A percentile compares a stretch with the other conserved stretches of the same genome.
Conservation (phyloP, 148 eudicot species). For the Camellia lanceoleosa region DNA sequence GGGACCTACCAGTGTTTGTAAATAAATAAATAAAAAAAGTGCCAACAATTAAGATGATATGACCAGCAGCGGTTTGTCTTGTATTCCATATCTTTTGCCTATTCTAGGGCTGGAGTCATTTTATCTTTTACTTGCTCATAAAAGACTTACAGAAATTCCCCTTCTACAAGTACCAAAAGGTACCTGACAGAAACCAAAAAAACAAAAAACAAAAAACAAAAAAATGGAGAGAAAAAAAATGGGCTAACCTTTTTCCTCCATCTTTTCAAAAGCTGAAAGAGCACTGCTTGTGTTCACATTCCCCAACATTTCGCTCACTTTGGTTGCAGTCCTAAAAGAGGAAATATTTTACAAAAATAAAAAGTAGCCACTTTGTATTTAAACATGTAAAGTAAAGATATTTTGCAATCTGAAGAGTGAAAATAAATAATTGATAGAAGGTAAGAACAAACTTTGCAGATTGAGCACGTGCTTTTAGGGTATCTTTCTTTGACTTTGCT, state of each 20-base stretch:
- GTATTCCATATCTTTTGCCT: background rate
- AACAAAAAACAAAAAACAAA: background rate
- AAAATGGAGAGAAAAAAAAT: constrained; percentile 5
- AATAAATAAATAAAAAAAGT: too few species aligned
- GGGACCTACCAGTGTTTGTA: too few species aligned
- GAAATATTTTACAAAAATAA: background rate
- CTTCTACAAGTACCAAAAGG: background rate
- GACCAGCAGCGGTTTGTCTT: too few species aligned
- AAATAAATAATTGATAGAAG: constrained; percentile 8
- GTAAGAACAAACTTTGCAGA: constrained; percentile 76
- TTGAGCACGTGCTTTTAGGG: constrained; percentile 96
- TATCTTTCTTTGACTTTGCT: constrained; percentile 92
- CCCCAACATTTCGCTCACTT: constrained; percentile 90
- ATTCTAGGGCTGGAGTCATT: background rate
- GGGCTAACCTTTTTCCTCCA: constrained; percentile 89
- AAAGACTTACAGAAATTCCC: background rate
- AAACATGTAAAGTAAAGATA: background rate
- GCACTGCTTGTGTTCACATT: constrained; percentile 96
- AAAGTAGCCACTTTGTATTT: background rate
- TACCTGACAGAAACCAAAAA: background rate
- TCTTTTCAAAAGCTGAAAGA: constrained; percentile 94
- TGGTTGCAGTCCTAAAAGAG: constrained; percentile 74
- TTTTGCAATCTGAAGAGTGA: background rate
- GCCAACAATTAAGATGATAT: too few species aligned
- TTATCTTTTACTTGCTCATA: background rate